phyloP scores from a whole-genome alignment of 495 filamentous ascomycete genomes.

The Talaromyces stipitatus region DNA sequence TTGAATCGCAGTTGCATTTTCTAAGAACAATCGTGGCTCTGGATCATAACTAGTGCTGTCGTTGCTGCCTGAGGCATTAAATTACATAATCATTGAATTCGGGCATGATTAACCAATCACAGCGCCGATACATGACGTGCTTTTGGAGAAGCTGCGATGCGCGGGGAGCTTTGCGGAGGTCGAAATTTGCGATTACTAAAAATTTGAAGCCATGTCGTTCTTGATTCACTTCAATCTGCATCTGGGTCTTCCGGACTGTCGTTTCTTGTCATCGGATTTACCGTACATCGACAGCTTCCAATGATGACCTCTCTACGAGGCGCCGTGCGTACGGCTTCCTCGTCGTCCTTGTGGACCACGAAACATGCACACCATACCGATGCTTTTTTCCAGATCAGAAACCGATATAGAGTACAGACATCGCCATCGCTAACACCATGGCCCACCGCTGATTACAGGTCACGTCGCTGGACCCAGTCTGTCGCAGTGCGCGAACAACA shows the following conservation, averaged over 20 bases:
- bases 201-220: not conserved
- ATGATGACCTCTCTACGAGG: not conserved
- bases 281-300: not conserved
- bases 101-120: not conserved
- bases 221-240: not conserved
- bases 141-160: not conserved
- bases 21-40: not conserved
- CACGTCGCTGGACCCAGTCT: constrained; percentile 1
- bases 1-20: not conserved
- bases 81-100: not conserved
- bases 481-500: not conserved
- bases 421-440: not conserved
- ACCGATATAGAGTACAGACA: not conserved
- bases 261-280: not conserved
- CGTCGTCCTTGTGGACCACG: not conserved
- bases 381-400: too few relatives aligned
- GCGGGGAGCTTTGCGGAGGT: not conserved
- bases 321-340: not conserved
- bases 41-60: too few relatives aligned
- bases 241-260: not conserved
- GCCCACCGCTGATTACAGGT: not conserved
- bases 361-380: not conserved
- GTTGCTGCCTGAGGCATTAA: not conserved
- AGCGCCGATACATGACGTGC: constrained; percentile 1
- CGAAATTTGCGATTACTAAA: not conserved